phyloP scores from a whole-genome alignment of 257 asterid species.

The Hygrophila difformis region DNA sequence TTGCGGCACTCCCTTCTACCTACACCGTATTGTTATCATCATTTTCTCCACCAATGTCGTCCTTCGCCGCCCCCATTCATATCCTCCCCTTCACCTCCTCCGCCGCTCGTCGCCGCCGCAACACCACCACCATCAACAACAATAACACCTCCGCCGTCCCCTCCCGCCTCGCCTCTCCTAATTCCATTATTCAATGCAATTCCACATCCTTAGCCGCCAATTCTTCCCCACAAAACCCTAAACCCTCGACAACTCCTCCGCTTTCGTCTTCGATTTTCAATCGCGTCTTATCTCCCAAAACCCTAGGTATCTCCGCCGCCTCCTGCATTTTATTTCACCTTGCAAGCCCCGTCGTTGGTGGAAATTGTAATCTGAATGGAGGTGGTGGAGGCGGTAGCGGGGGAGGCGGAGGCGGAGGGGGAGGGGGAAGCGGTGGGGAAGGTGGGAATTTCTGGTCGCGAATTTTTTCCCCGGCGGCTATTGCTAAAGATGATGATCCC shows the following conservation, averaged over 20 bases:
- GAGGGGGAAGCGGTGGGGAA: constrained; percentile 29
- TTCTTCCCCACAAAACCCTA: constrained; percentile 39
- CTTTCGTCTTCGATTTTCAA: constrained; percentile 14
- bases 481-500: constrained; percentile 75
- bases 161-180: constrained; percentile 15
- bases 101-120: constrained; percentile 24
- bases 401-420: constrained; percentile 38
- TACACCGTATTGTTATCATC: no score
- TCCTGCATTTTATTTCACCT: constrained; percentile 50
- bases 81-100: constrained; percentile 34
- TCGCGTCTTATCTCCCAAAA: constrained; percentile 27
- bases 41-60: constrained; percentile 41
- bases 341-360: constrained; percentile 23
- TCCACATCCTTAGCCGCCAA: constrained; percentile 22
- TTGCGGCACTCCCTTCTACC: no score
- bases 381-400: constrained; percentile 41
- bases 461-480: constrained; percentile 39
- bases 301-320: constrained; percentile 43
- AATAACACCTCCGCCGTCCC: constrained; percentile 13
- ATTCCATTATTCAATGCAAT: constrained; percentile 28
- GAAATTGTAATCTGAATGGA: constrained; percentile 22
- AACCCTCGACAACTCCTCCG: constrained; percentile 41
- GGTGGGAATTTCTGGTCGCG: constrained; percentile 59
- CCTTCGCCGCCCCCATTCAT: constrained; percentile 47
- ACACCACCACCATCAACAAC: constrained; percentile 12